A percentile compares a stretch with the other conserved stretches of the same genome.
Conservation (phyloP, 2,329 filamentous ascomycete species). For the Zalaria obscura region DNA sequence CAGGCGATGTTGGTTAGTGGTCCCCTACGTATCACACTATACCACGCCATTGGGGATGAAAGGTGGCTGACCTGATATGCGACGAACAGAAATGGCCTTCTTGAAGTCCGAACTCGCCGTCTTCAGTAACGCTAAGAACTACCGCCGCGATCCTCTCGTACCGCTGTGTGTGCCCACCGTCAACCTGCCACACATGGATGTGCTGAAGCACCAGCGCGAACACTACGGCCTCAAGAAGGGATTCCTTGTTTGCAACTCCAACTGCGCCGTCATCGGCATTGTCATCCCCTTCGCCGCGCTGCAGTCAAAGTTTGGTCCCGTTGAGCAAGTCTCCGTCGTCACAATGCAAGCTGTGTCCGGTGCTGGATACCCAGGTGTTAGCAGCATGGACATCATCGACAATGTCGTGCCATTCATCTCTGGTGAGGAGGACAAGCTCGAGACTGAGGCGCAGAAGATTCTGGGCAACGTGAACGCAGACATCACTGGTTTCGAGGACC, state of each 20-base stretch:
- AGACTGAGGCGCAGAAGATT: slow-evolving; percentile 91
- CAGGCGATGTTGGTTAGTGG: slow-evolving; percentile 68
- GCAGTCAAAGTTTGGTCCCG: slow-evolving; percentile 71
- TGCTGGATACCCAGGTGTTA: slow-evolving; percentile 79
- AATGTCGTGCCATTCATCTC: slow-evolving; percentile 90
- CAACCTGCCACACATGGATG: slow-evolving; percentile 72
- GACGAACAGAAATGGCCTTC: slow-evolving; percentile 65
- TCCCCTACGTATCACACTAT: not conserved
- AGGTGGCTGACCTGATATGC: not conserved
- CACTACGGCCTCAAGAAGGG: slow-evolving; percentile 63
- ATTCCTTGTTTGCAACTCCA: slow-evolving; percentile 94
- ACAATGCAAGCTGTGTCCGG: slow-evolving; percentile 93
- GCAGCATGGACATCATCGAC: slow-evolving; percentile 90
- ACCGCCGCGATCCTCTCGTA: slow-evolving; percentile 77
- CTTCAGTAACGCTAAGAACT: slow-evolving; percentile 97
- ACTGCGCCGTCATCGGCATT: slow-evolving; percentile 92
- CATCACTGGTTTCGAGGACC: slow-evolving; percentile 62
- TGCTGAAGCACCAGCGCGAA: slow-evolving; percentile 78
- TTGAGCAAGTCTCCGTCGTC: slow-evolving; percentile 65
- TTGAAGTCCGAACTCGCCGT: slow-evolving; percentile 75
- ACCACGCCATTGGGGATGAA: not conserved
- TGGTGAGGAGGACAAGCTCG: slow-evolving; percentile 91
- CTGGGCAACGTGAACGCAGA: slow-evolving; percentile 61
- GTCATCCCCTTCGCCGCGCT: slow-evolving; percentile 91
- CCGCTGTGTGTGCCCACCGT: slow-evolving; percentile 92